These are phyloP conservation scores for Aureobasidium melanogenum DNA, from an alignment of 2,329 filamentous ascomycete species.

Conservation along the genomic window DNA sequence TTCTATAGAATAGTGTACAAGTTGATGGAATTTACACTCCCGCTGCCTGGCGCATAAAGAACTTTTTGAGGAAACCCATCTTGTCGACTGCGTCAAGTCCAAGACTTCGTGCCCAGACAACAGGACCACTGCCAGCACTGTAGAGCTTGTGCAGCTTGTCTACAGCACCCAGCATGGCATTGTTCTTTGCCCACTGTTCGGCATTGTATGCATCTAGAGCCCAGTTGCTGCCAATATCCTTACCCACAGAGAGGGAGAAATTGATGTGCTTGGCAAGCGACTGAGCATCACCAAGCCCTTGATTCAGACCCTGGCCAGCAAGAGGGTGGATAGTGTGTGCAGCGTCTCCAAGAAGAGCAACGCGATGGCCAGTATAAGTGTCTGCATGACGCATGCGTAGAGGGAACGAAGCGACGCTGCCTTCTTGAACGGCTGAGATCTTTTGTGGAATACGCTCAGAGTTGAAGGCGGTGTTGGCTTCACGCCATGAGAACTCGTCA, in stretches of 20 bases:
- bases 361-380: slow-evolving; percentile 80
- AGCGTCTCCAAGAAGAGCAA: slow-evolving; percentile 87
- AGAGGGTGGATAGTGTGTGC: slow-evolving; percentile 93
- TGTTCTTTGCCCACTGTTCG: slow-evolving; percentile 76
- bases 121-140: slow-evolving; percentile 65
- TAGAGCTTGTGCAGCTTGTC: slow-evolving; percentile 94
- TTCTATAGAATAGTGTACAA: background rate
- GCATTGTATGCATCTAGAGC: slow-evolving; percentile 72
- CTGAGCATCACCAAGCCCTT: slow-evolving; percentile 82
- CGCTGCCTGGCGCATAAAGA: slow-evolving; percentile 67
- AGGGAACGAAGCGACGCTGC: slow-evolving; percentile 80
- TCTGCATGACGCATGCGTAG: slow-evolving; percentile 89
- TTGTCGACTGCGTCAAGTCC: slow-evolving; percentile 70
- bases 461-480: slow-evolving; percentile 54
- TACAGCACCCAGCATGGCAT: slow-evolving; percentile 64
- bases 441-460: slow-evolving; percentile 48
- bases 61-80: slow-evolving; percentile 66
- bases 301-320: slow-evolving; percentile 88
- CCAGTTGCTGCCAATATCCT: slow-evolving; percentile 73
- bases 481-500: slow-evolving; percentile 78
- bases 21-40: slow-evolving; percentile 16
- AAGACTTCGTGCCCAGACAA: slow-evolving; percentile 70
- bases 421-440: slow-evolving; percentile 63
- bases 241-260: slow-evolving; percentile 69
- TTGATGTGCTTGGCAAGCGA: slow-evolving; percentile 67